Evolutionary conservation across 768 basidiomycete genomes (phyloP).

Genomic region (Sporobolomyces pararoseus): DNA sequence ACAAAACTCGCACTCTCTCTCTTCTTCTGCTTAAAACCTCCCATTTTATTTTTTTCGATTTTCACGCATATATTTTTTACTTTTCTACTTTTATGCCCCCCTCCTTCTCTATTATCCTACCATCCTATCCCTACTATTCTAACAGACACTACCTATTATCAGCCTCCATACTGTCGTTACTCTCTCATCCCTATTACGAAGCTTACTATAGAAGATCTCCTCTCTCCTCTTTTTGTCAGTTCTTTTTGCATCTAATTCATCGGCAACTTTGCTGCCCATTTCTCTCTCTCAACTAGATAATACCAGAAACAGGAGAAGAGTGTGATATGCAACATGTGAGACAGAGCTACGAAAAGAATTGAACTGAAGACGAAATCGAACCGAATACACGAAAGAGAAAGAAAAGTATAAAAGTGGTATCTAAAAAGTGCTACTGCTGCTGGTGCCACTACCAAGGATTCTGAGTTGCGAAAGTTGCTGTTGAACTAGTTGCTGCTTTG

Average conservation of each 20-base stretch:
- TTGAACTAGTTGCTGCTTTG: slow-evolving; percentile 2
- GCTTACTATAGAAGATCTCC: background rate
- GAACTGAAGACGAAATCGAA: background rate
- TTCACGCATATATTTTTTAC: background rate
- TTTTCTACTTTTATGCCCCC: background rate
- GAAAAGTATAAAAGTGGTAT: background rate
- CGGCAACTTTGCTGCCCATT: background rate
- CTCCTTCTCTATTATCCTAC: background rate
- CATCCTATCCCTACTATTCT: background rate
- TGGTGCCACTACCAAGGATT: slow-evolving; percentile 35
- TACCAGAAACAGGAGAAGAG: no score
- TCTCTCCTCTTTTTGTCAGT: no score
- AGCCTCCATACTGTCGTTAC: background rate
- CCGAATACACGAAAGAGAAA: no score
- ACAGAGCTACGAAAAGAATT: background rate
- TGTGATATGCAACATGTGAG: slow-evolving; percentile 7
- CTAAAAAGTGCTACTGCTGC: background rate
- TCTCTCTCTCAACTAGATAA: background rate
- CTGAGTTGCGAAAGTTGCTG: slow-evolving; percentile 21
- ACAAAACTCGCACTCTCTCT: background rate
- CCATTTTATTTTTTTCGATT: background rate
- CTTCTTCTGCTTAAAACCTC: background rate
- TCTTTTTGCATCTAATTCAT: background rate
- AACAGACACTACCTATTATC: no score
- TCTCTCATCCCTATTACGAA: background rate